phyloP scores from a whole-genome alignment of 208 protist genomes.

The Acanthamoeba castellanii region DNA sequence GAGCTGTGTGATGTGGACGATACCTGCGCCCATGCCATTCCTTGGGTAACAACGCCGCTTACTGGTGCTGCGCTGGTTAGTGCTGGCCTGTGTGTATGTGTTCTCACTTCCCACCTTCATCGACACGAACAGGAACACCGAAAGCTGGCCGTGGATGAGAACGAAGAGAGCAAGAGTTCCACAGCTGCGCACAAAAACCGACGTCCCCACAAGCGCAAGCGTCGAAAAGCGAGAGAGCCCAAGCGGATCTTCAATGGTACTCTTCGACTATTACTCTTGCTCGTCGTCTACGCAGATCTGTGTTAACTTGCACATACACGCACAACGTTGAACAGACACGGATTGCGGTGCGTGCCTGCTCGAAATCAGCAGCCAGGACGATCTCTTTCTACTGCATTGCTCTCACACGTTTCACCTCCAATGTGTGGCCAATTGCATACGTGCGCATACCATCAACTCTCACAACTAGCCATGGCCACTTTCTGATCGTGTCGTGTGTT shows the following conservation, averaged over 20 bases:
- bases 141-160: no score
- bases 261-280: background rate
- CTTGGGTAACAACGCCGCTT: background rate
- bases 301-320: no score
- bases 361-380: background rate
- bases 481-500: no score
- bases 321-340: background rate
- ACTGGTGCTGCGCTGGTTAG: background rate
- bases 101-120: no score
- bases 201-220: no score
- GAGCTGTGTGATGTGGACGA: background rate
- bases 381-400: background rate
- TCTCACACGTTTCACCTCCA: background rate
- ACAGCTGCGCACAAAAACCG: no score
- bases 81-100: no score
- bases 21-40: background rate
- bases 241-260: background rate
- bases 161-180: no score
- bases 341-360: background rate
- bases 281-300: background rate
- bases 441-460: background rate
- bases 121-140: no score
- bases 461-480: no score
- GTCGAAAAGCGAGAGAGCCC: no score
- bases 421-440: background rate